Evolutionary conservation across 768 basidiomycete genomes (phyloP), one percentile per base, ranked within the genome.

Genomic region (Mrakia frigida): DNA sequence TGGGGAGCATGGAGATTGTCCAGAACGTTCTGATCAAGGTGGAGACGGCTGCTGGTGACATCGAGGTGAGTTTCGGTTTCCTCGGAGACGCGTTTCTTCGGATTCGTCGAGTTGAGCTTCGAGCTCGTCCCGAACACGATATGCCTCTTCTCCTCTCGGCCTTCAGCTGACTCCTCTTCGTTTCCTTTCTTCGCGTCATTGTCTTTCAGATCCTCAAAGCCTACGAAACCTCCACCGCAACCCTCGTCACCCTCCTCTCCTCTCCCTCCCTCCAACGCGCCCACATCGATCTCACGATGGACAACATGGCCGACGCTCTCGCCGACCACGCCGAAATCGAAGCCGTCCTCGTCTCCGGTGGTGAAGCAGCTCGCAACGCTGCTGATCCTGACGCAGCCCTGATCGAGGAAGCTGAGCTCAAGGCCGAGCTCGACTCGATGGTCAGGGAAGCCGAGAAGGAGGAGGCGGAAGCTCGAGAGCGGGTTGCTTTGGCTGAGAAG

Each of bases 11-110:
- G 7, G 87, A 89, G 75, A 91, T 89, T 52, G 85, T 98, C 11
- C 89, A 91, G 79, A 85, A 88, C 18, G 93, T 94, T 0, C 82
- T 97, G 52, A 84, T 92, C 63, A 87, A 88, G 63, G 92, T 98
- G 7, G 93, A 98, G 83, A 88, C 89, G 4, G 92, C 94, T n/a
- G 92, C 92, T 39, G 90, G 90, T 3, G 92, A 98, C 82, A 86
- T 94, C 16, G 90, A 93, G 86, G 94, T 94, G 81, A 60, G 85
- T 81, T 37, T 21, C 28, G 28, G 10, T 46, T 6, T 37, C 13
- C 7, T 59, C 74, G 35, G 18, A 50, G 39, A 41, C 39, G 39
- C 39, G 18, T 50, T 6, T 50, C 18, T 14, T 21, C 46, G 46
- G 21, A 5, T 41, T 41, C 39, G 39, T n/a, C n/a, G n/a, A n/a